These are phyloP conservation scores for Aspergillus ibericus DNA, from an alignment of 2,329 filamentous ascomycete genomes.

Conservation along the genomic window DNA sequence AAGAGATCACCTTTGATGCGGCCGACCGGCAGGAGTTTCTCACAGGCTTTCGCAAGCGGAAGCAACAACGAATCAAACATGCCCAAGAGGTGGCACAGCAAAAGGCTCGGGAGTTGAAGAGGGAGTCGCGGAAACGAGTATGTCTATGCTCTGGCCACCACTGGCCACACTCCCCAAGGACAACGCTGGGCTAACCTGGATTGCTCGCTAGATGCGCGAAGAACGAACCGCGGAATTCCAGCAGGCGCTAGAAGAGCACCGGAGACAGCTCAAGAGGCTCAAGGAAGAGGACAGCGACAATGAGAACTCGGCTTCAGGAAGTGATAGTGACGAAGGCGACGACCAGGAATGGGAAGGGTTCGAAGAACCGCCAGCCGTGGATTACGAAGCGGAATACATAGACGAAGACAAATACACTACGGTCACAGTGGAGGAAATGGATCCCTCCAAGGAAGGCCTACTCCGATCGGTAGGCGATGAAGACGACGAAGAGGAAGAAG, in stretches of 20 bases:
- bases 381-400: conserved; percentile 89
- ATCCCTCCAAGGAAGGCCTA: conserved; percentile 72
- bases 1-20: conserved; percentile 83
- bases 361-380: conserved; percentile 55
- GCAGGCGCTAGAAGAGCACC: conserved; percentile 75
- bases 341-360: conserved; percentile 67
- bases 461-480: conserved; percentile 51
- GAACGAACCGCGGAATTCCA: conserved; percentile 79
- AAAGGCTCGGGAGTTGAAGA: conserved; percentile 73
- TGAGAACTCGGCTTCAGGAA: conserved; percentile 26
- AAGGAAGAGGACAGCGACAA: conserved; percentile 41
- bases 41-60: conserved; percentile 96
- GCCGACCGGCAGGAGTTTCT: conserved; percentile 80
- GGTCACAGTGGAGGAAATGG: conserved; percentile 88
- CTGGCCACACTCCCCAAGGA: background rate
- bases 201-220: conserved; percentile 67
- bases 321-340: conserved; percentile 38
- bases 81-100: conserved; percentile 80
- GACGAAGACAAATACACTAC: conserved; percentile 96
- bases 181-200: background rate
- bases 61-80: conserved; percentile 77
- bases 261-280: conserved; percentile 66
- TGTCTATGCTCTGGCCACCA: conserved; percentile 15
- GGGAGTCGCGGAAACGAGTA: conserved; percentile 74
- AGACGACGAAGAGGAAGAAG: conserved; percentile 27